phyloP scores from a whole-genome alignment of 169 alveolate genomes.

The Babesia caballi region DNA sequence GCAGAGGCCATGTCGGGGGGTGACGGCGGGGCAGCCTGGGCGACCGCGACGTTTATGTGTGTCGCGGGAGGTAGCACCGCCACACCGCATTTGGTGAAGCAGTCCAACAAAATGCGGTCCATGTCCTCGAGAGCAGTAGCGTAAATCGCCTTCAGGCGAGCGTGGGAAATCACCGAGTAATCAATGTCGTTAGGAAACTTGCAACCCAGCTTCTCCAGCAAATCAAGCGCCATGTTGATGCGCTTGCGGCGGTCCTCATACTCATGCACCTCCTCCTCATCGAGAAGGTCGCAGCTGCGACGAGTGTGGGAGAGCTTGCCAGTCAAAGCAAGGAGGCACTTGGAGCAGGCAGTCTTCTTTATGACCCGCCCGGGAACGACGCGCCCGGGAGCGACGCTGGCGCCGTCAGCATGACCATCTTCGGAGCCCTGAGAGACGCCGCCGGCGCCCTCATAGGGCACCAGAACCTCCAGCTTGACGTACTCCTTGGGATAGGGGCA shows the following conservation, averaged over 20 bases:
- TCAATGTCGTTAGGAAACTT: conserved; percentile 22
- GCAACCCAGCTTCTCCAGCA: conserved; percentile 9
- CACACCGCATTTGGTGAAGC: conserved; percentile 29
- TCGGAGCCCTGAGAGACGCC: not conserved
- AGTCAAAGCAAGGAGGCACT: conserved; percentile 58
- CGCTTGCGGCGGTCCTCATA: conserved; percentile 65
- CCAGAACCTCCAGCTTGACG: conserved; percentile 64
- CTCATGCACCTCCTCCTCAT: conserved; percentile 72
- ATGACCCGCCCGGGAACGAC: conserved; percentile 9
- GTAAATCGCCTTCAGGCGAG: conserved; percentile 67
- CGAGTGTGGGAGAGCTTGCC: conserved; percentile 73
- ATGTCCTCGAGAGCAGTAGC: conserved; percentile 63
- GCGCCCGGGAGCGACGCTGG: not conserved
- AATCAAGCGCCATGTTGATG: conserved; percentile 26
- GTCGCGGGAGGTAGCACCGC: not conserved
- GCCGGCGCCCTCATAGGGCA: conserved; percentile 24
- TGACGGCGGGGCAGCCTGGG: not conserved
- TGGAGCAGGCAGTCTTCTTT: conserved; percentile 70
- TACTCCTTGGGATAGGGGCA: conserved; percentile 73
- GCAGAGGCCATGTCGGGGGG: not conserved
- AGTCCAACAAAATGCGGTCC: conserved; percentile 62
- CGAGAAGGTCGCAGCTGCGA: conserved; percentile 73
- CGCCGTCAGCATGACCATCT: conserved; percentile 1
- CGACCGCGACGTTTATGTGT: not conserved
- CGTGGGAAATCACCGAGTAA: conserved; percentile 50